Base-by-base conservation (phyloP, 371 early-diverging fungal genomes). In the Mortierella sp. region DNA sequence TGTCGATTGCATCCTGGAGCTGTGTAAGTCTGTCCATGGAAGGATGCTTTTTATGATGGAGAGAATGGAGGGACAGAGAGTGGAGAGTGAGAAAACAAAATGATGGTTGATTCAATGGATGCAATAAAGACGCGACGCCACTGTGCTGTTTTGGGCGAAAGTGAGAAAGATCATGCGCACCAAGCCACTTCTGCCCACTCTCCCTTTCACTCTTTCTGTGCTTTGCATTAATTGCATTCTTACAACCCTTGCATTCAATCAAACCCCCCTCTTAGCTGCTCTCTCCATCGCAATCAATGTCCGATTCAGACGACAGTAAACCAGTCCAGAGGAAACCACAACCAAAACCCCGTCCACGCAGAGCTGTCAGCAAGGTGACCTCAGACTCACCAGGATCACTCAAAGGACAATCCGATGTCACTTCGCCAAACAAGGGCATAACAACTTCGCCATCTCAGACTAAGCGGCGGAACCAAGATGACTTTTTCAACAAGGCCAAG, bases 1-100 rank as follows among this genome's bases (percentile, higher is more conserved):
- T 79, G 67, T 88, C 88, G 60, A 88, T 85, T 8, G 86, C 83
- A 81, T 88, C 86, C 64, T 88, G 88, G n/a, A 88, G 61, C 62
- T 88, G 88, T 19, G 88, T 88, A 42, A 84, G 67, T 56, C 85
- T 55, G 72, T 84, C 85, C 85, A 84, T 84, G 42, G 39, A 11
- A n/a, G 15, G 37, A 2, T 34, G 37, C 37, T 11, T 7, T 34
- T 7, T 34, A 14, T 8, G 7, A 4, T 24, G 21, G 34, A 11
- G 32, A 28, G 15, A 42, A 37, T 7, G 26, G 9, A 46, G 19
- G 21, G 23, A 19, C 48, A n/a, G 30, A 14, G 24, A 17, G 46
- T 24, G 26, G n/a, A 6, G 51, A 17, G 19, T 31, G 56, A 30
- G n/a, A n/a, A n/a, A n/a, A n/a, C n/a, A n/a, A n/a, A n/a, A n/a